Conservation (phyloP, 2,329 filamentous ascomycete genomes). For the Colletotrichum eleusines region DNA sequence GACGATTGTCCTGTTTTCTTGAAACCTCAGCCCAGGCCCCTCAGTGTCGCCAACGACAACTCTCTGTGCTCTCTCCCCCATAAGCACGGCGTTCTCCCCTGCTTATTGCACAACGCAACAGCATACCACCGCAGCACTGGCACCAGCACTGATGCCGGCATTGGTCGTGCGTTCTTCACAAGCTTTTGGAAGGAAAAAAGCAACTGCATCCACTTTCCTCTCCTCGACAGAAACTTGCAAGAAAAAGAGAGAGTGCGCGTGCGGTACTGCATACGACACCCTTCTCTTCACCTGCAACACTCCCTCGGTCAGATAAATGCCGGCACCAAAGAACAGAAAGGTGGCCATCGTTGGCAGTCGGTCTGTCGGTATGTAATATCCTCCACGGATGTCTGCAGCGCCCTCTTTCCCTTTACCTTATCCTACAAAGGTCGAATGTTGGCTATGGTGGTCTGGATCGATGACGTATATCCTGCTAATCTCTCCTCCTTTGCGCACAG, state of each 20-base stretch:
- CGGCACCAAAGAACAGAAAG: conserved; percentile 87
- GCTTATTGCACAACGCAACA: not conserved
- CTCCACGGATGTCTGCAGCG: not conserved
- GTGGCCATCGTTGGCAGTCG: conserved; percentile 95
- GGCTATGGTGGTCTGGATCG: not conserved
- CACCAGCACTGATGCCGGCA: not conserved
- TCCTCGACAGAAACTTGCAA: not conserved
- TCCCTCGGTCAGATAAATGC: conserved; percentile 60
- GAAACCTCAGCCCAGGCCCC: not conserved
- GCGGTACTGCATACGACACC: not conserved
- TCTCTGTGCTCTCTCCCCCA: not conserved
- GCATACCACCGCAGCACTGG: not conserved
- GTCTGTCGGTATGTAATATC: conserved; percentile 73
- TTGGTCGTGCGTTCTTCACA: not conserved
- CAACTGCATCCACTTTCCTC: not conserved
- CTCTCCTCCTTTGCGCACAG: conserved; percentile 59
- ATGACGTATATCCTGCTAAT: conserved; percentile 24
- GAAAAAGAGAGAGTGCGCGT: not conserved
- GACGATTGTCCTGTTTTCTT: too few relatives aligned
- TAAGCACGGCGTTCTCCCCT: not conserved
- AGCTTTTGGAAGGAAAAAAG: not conserved
- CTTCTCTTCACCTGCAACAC: conserved; percentile 8
- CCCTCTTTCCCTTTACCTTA: not conserved
- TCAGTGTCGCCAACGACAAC: not conserved
- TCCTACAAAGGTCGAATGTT: not conserved